Percentiles rank a stretch among this genome's conserved stretches.
phyloP scores from a whole-genome alignment of 164 flowering plant genomes.

The Liquidambar formosana region DNA sequence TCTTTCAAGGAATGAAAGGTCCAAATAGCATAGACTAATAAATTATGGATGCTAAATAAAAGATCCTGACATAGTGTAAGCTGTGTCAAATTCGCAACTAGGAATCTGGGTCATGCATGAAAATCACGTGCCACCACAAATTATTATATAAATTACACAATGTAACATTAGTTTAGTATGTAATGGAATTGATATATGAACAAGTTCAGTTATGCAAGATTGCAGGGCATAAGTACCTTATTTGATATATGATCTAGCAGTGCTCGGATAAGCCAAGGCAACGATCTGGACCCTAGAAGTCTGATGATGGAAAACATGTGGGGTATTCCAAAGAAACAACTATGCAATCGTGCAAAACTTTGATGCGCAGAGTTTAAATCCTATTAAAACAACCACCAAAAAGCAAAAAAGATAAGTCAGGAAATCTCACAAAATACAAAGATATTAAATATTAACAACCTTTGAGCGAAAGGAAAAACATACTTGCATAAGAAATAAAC shows the following conservation, averaged over 20 bases:
- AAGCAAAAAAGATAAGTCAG: not conserved
- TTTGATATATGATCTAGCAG: slow-evolving; percentile 87
- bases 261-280: slow-evolving; percentile 98
- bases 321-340: slow-evolving; percentile 92
- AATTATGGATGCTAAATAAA: too few relatives aligned
- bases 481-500: not conserved
- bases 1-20: too few relatives aligned
- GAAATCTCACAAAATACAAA: not conserved
- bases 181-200: not conserved
- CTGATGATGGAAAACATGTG: slow-evolving; percentile 81
- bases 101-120: not conserved
- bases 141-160: not conserved
- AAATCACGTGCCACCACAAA: not conserved
- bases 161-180: not conserved
- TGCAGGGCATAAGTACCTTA: slow-evolving; percentile 47
- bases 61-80: not conserved
- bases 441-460: too few relatives aligned
- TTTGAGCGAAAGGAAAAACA: not conserved
- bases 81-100: not conserved
- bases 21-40: too few relatives aligned
- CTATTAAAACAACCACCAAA: slow-evolving; percentile 31
- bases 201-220: not conserved
- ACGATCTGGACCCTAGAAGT: slow-evolving; percentile 89
- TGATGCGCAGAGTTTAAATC: slow-evolving; percentile 94
- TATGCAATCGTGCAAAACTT: slow-evolving; percentile 80